These are phyloP conservation scores for Phytophthora citricola DNA, from an alignment of 352 stramenopile species.

Conservation along the genomic window DNA sequence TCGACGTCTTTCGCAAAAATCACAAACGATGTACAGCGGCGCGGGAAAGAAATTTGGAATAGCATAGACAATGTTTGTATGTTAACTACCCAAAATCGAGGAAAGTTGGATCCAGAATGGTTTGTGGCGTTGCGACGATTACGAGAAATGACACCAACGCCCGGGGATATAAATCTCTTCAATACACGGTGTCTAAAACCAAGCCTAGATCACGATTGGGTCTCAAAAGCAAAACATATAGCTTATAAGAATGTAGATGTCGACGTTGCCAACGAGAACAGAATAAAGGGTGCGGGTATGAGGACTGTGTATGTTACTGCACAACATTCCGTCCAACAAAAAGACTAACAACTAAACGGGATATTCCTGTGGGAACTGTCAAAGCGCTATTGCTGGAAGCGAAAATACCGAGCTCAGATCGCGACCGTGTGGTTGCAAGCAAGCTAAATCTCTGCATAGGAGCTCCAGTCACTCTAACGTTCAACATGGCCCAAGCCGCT, in stretches of 20 bases:
- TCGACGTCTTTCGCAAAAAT: neutral
- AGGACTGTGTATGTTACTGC: neutral
- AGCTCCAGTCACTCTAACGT: neutral
- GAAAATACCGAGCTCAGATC: neutral
- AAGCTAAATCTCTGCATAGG: neutral
- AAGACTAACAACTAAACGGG: neutral
- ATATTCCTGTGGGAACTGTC: neutral
- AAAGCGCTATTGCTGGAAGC: neutral
- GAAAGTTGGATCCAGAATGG: neutral
- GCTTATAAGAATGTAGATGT: neutral
- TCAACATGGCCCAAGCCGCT: neutral
- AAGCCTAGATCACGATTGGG: neutral
- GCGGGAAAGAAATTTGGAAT: neutral
- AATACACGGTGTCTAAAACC: neutral
- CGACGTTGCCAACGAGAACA: neutral
- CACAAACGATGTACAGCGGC: neutral
- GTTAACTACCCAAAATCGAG: neutral
- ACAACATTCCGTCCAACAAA: neutral
- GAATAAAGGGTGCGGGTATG: neutral
- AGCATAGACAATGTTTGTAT: neutral
- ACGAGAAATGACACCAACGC: neutral
- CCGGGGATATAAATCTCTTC: neutral
- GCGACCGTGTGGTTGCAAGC: neutral
- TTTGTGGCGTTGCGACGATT: neutral
- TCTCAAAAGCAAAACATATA: slow-evolving; percentile 1